phyloP scores from a whole-genome alignment of 805 yeast genomes.

The Scheffersomyces lignosus region DNA sequence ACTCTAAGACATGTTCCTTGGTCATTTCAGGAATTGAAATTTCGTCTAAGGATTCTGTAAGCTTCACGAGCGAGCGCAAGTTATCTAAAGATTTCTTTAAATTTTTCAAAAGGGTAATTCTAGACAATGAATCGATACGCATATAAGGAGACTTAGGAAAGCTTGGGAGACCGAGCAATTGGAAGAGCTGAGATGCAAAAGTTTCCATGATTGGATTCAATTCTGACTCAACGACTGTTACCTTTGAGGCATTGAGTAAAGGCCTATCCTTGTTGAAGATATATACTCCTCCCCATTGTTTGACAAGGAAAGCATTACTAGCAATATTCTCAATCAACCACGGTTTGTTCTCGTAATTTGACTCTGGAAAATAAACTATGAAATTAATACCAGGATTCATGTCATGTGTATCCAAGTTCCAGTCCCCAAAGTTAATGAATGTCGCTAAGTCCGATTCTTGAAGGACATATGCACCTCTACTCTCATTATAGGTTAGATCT shows the following conservation, averaged over 20 bases:
- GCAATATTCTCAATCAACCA: slow-evolving; percentile 46
- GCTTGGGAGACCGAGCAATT: slow-evolving; percentile 67
- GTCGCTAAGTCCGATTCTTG: slow-evolving; percentile 62
- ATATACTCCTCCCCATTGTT: slow-evolving; percentile 87
- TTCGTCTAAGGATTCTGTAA: slow-evolving; percentile 66
- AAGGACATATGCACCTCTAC: slow-evolving; percentile 30
- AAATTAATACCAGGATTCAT: slow-evolving; percentile 71
- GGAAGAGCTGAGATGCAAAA: slow-evolving; percentile 74
- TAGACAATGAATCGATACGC: slow-evolving; percentile 64
- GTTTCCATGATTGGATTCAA: slow-evolving; percentile 60
- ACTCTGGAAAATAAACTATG: slow-evolving; percentile 62
- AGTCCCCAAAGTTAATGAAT: slow-evolving; percentile 79
- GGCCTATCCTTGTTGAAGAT: slow-evolving; percentile 44
- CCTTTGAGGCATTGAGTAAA: slow-evolving; percentile 9
- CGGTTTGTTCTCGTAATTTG: slow-evolving; percentile 43
- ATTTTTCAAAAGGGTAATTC: slow-evolving; percentile 60
- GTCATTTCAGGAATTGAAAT: slow-evolving; percentile 85
- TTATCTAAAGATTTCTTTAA: slow-evolving; percentile 65
- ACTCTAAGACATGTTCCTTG: slow-evolving; percentile 50
- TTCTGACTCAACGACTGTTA: slow-evolving; percentile 40
- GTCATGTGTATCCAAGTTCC: slow-evolving; percentile 65
- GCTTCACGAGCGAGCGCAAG: slow-evolving; percentile 66
- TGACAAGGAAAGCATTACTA: slow-evolving; percentile 68
- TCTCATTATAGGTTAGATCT: slow-evolving; percentile 21
- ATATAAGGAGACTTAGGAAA: slow-evolving; percentile 58